Percentiles rank a stretch among this genome's conserved stretches.
phyloP scores from a whole-genome alignment of 192 early-diverging fungal species.

The Chytriomyces sp. region DNA sequence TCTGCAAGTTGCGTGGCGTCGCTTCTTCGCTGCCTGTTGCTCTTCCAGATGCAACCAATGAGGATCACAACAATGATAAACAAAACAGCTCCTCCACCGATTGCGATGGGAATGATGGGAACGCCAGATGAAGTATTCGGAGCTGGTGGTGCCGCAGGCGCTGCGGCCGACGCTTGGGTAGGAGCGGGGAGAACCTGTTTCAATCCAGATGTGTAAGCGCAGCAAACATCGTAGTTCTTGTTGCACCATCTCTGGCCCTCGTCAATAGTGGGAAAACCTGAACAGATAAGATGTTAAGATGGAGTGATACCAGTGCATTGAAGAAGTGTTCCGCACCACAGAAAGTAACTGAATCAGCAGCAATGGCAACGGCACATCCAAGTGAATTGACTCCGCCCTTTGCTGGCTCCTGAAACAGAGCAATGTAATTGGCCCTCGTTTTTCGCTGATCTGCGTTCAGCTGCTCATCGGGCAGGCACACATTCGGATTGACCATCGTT shows the following conservation, averaged over 20 bases:
- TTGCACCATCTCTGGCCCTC: constrained; percentile 19
- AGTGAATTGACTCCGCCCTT: not conserved
- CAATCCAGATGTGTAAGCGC: constrained; percentile 21
- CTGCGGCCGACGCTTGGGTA: not conserved
- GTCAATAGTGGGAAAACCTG: not conserved
- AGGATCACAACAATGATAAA: constrained; percentile 5
- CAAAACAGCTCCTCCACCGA: constrained; percentile 18
- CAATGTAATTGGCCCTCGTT: not conserved
- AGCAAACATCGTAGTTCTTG: constrained; percentile 20
- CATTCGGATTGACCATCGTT: constrained; percentile 7
- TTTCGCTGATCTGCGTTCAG: not conserved
- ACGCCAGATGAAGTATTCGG: not conserved
- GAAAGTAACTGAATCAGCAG: not conserved
- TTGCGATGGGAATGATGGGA: constrained; percentile 15
- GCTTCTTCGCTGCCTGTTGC: not conserved
- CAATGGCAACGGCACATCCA: constrained; percentile 13
- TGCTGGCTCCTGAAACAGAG: constrained; percentile 5
- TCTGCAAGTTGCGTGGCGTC: not conserved
- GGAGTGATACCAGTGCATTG: not conserved
- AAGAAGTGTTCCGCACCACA: constrained; percentile 1
- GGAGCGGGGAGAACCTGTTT: constrained; percentile 18
- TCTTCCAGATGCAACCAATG: constrained; percentile 8
- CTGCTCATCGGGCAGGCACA: not conserved
- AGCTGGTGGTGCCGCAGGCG: not conserved
- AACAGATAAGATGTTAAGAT: not conserved